Percentiles rank a stretch among this genome's conserved stretches.
These are phyloP conservation scores for Corylus heterophylla DNA, from an alignment of 306 rosid genomes.

Conservation along the genomic window DNA sequence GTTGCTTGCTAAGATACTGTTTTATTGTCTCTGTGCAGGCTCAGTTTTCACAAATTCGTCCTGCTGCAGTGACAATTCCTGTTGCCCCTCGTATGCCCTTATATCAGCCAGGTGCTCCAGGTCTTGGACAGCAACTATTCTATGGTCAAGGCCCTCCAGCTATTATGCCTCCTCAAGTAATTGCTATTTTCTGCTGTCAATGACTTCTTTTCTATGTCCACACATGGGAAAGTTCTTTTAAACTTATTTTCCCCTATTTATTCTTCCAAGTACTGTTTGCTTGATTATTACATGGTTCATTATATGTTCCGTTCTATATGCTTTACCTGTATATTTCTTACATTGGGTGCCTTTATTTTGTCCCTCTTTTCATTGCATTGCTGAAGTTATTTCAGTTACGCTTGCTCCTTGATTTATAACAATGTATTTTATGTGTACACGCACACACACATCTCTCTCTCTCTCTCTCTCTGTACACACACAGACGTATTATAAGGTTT, in stretches of 20 bases:
- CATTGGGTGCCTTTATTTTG: background rate
- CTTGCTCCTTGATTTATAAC: background rate
- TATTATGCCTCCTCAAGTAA: slow-evolving; percentile 75
- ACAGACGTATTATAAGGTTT: background rate
- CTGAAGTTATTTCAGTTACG: background rate
- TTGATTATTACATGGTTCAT: background rate
- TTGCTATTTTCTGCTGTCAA: background rate
- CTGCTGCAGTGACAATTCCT: slow-evolving; percentile 57
- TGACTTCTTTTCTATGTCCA: background rate
- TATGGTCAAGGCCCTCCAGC: slow-evolving; percentile 81
- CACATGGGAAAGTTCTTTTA: background rate
- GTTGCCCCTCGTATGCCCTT: slow-evolving; percentile 75
- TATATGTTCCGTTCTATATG: background rate
- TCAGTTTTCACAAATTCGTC: slow-evolving; percentile 75
- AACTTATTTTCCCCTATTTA: background rate
- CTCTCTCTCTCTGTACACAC: background rate
- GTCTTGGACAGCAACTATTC: slow-evolving; percentile 68
- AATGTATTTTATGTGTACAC: background rate
- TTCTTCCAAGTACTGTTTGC: background rate
- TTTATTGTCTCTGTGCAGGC: slow-evolving; percentile 37
- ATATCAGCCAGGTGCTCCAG: slow-evolving; percentile 79
- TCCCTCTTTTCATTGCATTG: background rate
- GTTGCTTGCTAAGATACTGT: background rate
- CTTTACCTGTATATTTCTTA: background rate
- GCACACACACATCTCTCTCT: too few relatives aligned